These are phyloP conservation scores for Wickerhamomyces tratensis DNA, from an alignment of 805 yeast species.

Conservation along the genomic window DNA sequence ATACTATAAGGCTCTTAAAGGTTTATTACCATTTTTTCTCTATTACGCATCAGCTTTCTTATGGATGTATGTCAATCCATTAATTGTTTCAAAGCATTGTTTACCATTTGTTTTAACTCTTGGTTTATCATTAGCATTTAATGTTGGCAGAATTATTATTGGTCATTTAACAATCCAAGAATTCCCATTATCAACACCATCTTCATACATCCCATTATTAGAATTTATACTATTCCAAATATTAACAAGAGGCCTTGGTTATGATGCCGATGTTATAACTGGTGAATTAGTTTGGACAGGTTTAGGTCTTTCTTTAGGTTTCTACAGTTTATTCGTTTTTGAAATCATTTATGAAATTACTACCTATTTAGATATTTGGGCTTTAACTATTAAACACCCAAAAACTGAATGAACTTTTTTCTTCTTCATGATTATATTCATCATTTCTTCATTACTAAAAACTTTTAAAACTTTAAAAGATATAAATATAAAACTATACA, in stretches of 20 bases:
- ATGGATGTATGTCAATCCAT: conserved; percentile 43
- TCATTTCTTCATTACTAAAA: too few species aligned
- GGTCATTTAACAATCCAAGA: conserved; percentile 76
- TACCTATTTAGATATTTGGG: conserved; percentile 72
- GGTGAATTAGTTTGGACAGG: conserved; percentile 53
- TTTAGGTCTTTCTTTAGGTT: conserved; percentile 54
- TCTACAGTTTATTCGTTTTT: conserved; percentile 63
- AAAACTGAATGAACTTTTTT: conserved; percentile 26
- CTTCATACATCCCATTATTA: conserved; percentile 53
- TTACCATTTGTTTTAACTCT: conserved; percentile 60
- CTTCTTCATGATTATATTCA: too few species aligned
- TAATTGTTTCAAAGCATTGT: conserved; percentile 22
- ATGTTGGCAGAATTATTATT: conserved; percentile 84
- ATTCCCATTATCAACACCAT: conserved; percentile 67
- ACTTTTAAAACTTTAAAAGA: too few species aligned
- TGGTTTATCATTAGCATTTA: conserved; percentile 70
- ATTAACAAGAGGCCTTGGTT: conserved; percentile 13
- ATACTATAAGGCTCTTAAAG: conserved; percentile 31
- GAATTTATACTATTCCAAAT: conserved; percentile 29
- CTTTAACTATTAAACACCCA: conserved; percentile 75
- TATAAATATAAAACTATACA: too few species aligned
- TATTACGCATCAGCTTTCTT: conserved; percentile 38
- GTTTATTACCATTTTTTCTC: conserved; percentile 57
- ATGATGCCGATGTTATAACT: conserved; percentile 31
- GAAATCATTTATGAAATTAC: conserved; percentile 79